Evolutionary conservation across 2,329 filamentous ascomycete genomes (phyloP).

Genomic region (Fusarium burgessii): DNA sequence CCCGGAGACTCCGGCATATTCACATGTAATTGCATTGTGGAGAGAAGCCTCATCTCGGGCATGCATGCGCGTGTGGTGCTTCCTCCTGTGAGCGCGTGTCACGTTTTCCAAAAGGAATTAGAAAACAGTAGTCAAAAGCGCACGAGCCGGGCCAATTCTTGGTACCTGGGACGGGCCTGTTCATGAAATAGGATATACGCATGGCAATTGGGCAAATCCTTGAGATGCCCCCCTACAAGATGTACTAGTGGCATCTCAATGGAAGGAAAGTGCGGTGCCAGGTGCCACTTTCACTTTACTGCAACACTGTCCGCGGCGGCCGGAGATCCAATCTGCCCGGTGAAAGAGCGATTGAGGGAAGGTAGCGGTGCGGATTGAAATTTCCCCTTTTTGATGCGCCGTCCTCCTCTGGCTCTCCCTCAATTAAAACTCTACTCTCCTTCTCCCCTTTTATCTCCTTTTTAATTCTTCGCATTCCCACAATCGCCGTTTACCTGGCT

Average conservation of each 20-base stretch:
- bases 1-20: constrained; percentile 43
- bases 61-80: constrained; percentile 18
- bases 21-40: constrained; percentile 51
- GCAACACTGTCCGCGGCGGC: constrained; percentile 18
- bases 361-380: constrained; percentile 45
- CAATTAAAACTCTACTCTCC: constrained; percentile 42
- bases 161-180: constrained; percentile 31
- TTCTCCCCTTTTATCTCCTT: constrained; percentile 45
- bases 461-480: constrained; percentile 42
- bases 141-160: constrained; percentile 32
- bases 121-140: constrained; percentile 8
- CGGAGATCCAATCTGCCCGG: constrained; percentile 40
- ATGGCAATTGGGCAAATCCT: constrained; percentile 40
- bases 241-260: constrained; percentile 39
- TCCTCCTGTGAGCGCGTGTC: constrained; percentile 28
- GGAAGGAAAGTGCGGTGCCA: constrained; percentile 39
- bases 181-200: constrained; percentile 23
- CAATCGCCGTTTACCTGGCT: constrained; percentile 39
- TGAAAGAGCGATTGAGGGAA: constrained; percentile 10
- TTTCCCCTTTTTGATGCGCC: constrained; percentile 55
- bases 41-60: constrained; percentile 36
- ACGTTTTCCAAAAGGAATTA: constrained; percentile 15
- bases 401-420: constrained; percentile 30
- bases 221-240: constrained; percentile 35
- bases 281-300: constrained; percentile 43